Base-by-base conservation (phyloP, 139 green algal species). In the Parachlorella kessleri region DNA sequence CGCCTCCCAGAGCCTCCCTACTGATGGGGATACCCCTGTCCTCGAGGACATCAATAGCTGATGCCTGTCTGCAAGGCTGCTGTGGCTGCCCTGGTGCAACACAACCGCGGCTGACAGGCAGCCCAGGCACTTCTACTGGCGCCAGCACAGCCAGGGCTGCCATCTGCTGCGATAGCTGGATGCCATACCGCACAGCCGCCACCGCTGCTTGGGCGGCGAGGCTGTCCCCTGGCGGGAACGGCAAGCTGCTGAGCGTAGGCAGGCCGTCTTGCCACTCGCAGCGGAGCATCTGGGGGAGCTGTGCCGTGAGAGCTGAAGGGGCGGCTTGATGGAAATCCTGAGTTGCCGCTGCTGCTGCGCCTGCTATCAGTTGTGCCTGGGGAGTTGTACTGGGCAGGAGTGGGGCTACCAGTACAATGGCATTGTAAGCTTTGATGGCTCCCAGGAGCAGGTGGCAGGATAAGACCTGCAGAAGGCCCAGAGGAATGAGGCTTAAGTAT, bases 361-460 rank as follows among this genome's bases (percentile, higher is more conserved):
- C 66, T 68, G 72, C 28, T 26, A 21, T 55, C 55, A 5, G n/a
- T 3, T 38, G 48, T 0, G 33, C 33, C 24, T 28, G 70, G 36
- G 26, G 42, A 3, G 38, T 4, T 36, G 3, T 65, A 26, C 8
- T 36, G 7, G 85, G 86, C 79, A 92, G 77, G 32, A 85, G 71
- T 14, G 84, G 82, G 64, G 88, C 78, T 39, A 87, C 53, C n/a
- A 84, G 81, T 0, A 76, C 75, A 0, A 91, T 21, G 0, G 41
- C 33, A 24, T 91, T 92, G 86, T 92, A 94, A 0, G 83, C 75
- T 21, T 42, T 67, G 2, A 88, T 63, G 6, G 33, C 70, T 39
- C 87, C 85, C 72, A 86, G 30, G 35, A 89, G 42, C 38, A 88
- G 67, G 53, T 89, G 80, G 7, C 81, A 73, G 28, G 35, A 69